phyloP scores from a whole-genome alignment of 192 early-diverging fungal species.

The Entomortierella lignicola region DNA sequence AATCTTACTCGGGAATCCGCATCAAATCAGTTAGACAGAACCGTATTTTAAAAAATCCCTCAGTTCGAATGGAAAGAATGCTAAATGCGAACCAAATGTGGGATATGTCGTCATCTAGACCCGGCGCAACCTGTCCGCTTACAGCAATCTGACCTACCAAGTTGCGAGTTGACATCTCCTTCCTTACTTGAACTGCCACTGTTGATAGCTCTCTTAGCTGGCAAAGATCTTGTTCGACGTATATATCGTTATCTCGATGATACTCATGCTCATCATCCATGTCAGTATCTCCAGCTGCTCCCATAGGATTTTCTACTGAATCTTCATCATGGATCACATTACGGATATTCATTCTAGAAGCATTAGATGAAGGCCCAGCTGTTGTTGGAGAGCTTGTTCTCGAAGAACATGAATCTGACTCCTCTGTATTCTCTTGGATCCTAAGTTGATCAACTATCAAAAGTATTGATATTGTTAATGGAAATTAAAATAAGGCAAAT shows the following conservation, averaged over 20 bases:
- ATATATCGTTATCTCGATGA: constrained; percentile 17
- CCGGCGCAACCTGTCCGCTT: constrained; percentile 26
- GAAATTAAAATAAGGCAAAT: too few relatives aligned
- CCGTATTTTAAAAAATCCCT: constrained; percentile 41
- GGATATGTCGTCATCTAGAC: constrained; percentile 15
- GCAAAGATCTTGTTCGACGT: constrained; percentile 18
- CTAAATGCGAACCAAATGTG: constrained; percentile 48
- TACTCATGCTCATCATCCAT: constrained; percentile 22
- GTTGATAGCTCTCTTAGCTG: constrained; percentile 18
- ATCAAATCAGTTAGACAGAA: constrained; percentile 31
- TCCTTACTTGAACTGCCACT: neutral
- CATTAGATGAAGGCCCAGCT: constrained; percentile 12
- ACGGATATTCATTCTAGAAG: constrained; percentile 20
- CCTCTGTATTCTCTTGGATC: constrained; percentile 15
- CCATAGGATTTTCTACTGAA: neutral
- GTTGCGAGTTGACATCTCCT: constrained; percentile 32
- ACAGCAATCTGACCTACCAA: constrained; percentile 40
- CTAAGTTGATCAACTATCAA: constrained; percentile 36
- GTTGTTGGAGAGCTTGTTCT: neutral
- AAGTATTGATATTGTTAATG: too few relatives aligned
- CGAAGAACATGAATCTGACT: neutral
- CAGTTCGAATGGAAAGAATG: constrained; percentile 39
- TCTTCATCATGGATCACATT: constrained; percentile 21
- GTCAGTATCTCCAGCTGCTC: neutral
- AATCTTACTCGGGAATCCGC: constrained; percentile 31